Conservation (phyloP, 345 rosid genomes). For the Melastoma malabathricum region DNA sequence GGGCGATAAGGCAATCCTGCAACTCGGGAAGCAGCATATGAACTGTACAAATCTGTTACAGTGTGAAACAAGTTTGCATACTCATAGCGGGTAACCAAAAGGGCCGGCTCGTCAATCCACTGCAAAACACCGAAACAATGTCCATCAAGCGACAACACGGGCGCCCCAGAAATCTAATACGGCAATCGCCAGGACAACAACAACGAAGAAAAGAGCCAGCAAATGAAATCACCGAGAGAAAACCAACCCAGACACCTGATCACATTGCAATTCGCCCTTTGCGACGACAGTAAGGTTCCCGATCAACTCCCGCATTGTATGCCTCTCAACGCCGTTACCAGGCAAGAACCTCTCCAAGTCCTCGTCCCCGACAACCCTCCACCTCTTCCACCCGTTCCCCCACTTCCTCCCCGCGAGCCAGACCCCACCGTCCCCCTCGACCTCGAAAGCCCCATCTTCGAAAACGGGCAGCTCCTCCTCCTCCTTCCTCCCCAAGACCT, state of each 20-base stretch:
- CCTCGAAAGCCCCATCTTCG: conserved; percentile 60
- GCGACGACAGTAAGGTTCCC: conserved; percentile 39
- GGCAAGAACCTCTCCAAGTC: conserved; percentile 38
- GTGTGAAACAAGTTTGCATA: conserved; percentile 93
- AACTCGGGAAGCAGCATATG: conserved; percentile 75
- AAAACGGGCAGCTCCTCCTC: conserved; percentile 68
- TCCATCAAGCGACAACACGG: too few relatives aligned
- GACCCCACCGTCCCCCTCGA: conserved; percentile 16
- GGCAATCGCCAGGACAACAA: too few relatives aligned
- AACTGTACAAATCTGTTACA: conserved; percentile 86
- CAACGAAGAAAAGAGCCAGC: too few relatives aligned
- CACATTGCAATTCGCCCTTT: conserved; percentile 26
- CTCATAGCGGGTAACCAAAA: conserved; percentile 63
- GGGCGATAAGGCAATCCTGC: conserved; percentile 81
- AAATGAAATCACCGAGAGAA: too few relatives aligned
- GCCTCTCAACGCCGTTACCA: conserved; percentile 29
- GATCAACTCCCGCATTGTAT: conserved; percentile 54
- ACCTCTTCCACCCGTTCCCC: conserved; percentile 1
- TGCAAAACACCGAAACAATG: too few relatives aligned
- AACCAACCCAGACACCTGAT: conserved; percentile 7
- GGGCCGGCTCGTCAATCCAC: conserved; percentile 93
- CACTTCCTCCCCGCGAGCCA: background rate
- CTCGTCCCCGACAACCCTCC: conserved; percentile 28
- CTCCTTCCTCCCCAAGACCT: conserved; percentile 67
- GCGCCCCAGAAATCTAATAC: too few relatives aligned